Evolutionary conservation across 495 filamentous ascomycete genomes (phyloP).

Genomic region (Chaetomium cochliodes): DNA sequence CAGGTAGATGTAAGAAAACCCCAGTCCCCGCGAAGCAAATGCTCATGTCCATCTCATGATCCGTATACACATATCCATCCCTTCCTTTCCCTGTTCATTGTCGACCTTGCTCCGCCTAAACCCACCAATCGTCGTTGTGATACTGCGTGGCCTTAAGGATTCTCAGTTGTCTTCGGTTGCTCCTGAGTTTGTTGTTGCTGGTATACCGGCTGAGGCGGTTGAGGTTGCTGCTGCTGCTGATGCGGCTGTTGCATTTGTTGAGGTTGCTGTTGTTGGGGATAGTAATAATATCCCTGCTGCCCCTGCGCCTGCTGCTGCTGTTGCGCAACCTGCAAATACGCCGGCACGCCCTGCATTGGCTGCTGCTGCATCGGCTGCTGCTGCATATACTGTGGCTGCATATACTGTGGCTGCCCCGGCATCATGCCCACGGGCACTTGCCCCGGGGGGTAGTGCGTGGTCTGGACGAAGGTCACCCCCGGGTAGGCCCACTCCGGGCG

Average conservation of each 20-base stretch:
- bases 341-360: conserved; percentile 2
- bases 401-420: background rate
- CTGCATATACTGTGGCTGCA: conserved; percentile 4
- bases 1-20: background rate
- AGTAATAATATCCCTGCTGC: conserved; percentile 8
- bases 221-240: background rate
- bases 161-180: background rate
- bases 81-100: background rate
- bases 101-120: background rate
- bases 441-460: background rate
- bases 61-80: background rate
- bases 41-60: background rate
- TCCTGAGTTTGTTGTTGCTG: conserved; percentile 2
- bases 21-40: background rate
- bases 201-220: background rate
- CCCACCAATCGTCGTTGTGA: background rate
- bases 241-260: background rate
- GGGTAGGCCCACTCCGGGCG: conserved; percentile 11
- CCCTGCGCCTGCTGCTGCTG: background rate
- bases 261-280: conserved; percentile 3
- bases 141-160: background rate
- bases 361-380: background rate
- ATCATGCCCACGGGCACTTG: background rate
- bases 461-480: background rate
- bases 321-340: conserved; percentile 14